Evolutionary conservation across 495 filamentous ascomycete species (phyloP).

Genomic region (Parathielavia hyrcaniae): DNA sequence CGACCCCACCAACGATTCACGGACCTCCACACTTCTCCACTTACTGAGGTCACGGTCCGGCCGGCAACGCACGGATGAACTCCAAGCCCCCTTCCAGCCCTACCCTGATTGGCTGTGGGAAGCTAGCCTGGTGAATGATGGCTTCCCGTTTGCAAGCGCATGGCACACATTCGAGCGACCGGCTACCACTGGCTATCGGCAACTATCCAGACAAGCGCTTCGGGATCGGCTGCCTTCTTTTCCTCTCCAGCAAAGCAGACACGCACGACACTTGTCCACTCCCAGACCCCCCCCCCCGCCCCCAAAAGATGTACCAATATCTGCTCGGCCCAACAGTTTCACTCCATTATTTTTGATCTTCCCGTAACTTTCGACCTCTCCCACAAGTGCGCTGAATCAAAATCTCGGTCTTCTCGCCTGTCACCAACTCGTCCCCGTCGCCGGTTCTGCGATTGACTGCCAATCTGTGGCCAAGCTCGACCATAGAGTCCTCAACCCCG

Average conservation of each 20-base stretch:
- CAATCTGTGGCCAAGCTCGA: not conserved
- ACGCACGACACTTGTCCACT: conserved; percentile 5
- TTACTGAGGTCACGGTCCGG: too few species aligned
- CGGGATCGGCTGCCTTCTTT: not conserved
- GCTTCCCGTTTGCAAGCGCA: too few species aligned
- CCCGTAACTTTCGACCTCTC: too few species aligned
- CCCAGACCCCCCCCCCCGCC: not conserved
- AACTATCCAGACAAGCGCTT: not conserved
- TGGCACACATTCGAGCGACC: too few species aligned
- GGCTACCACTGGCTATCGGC: not conserved
- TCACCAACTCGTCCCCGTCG: not conserved
- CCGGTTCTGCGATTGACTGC: not conserved
- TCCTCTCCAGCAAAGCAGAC: not conserved
- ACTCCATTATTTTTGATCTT: not conserved
- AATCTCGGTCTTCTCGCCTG: not conserved
- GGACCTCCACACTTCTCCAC: too few species aligned
- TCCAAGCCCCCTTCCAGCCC: too few species aligned
- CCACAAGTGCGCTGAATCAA: not conserved
- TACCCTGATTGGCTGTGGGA: too few species aligned
- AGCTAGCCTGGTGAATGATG: too few species aligned
- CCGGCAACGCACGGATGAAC: too few species aligned
- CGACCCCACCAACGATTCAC: not conserved
- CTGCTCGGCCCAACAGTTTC: not conserved
- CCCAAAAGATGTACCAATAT: not conserved
- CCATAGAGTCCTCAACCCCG: not conserved